Conservation (phyloP, 2,329 filamentous ascomycete species). For the Pseudogymnoascus sp. region DNA sequence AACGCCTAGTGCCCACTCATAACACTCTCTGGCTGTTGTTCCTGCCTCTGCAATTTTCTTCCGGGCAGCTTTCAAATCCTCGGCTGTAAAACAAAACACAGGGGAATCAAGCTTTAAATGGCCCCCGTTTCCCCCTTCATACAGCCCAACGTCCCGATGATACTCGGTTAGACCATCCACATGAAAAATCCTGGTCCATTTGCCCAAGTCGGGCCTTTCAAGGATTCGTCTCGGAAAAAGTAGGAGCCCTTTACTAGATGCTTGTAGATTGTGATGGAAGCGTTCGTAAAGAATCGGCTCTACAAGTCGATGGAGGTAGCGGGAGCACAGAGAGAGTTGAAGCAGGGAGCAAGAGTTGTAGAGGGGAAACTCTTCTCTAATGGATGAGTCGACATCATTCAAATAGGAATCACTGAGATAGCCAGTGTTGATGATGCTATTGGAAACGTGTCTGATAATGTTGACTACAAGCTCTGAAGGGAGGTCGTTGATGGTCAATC, state of each 20-base stretch:
- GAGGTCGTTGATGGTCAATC: background rate
- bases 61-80: background rate
- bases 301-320: background rate
- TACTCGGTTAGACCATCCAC: no score
- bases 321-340: background rate
- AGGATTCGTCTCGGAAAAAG: background rate
- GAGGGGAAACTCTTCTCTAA: background rate
- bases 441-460: background rate
- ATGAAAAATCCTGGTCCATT: background rate
- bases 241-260: background rate
- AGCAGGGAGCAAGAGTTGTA: background rate
- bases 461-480: background rate
- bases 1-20: background rate
- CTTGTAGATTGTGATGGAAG: background rate
- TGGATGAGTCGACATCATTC: background rate
- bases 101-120: background rate
- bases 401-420: no score
- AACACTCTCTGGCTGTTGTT: background rate
- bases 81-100: background rate
- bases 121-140: no score
- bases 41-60: background rate
- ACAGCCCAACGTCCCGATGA: no score
- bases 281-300: background rate
- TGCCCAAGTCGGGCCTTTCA: background rate
- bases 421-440: background rate